These are phyloP conservation scores for Daedalea quercina DNA, from an alignment of 768 basidiomycete genomes.

Conservation along the genomic window DNA sequence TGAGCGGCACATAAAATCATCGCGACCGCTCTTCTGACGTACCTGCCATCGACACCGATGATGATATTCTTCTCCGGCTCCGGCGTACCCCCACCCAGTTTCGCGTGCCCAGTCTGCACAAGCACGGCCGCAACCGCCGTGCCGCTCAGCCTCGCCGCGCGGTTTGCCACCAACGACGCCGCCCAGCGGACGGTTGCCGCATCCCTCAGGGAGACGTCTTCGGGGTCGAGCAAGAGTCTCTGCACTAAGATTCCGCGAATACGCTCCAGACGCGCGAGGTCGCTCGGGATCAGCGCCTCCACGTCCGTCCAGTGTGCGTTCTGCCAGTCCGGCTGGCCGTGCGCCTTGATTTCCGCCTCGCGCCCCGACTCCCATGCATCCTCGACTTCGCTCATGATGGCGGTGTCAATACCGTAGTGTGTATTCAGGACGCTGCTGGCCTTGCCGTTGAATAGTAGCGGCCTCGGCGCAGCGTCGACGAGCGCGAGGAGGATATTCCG, in stretches of 20 bases:
- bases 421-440: constrained; percentile 68
- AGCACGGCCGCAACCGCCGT: constrained; percentile 84
- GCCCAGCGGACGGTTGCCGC: constrained; percentile 77
- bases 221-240: constrained; percentile 50
- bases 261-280: constrained; percentile 36
- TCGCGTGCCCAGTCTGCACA: constrained; percentile 70
- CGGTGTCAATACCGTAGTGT: constrained; percentile 94
- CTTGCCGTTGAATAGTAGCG: constrained; percentile 77
- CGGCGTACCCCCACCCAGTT: constrained; percentile 31
- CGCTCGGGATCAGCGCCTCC: constrained; percentile 14
- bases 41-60: constrained; percentile 95
- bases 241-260: constrained; percentile 58
- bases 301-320: constrained; percentile 20
- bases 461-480: constrained; percentile 64
- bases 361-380: constrained; percentile 52
- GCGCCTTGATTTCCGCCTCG: background rate
- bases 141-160: constrained; percentile 80
- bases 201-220: constrained; percentile 41
- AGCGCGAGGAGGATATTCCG: constrained; percentile 81
- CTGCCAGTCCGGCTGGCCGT: constrained; percentile 11
- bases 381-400: constrained; percentile 83
- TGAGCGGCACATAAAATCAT: background rate
- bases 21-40: constrained; percentile 9
- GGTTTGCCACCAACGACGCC: constrained; percentile 65
- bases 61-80: constrained; percentile 41